These are phyloP conservation scores for Populus alba DNA, from an alignment of 345 rosid genomes.

Conservation along the genomic window DNA sequence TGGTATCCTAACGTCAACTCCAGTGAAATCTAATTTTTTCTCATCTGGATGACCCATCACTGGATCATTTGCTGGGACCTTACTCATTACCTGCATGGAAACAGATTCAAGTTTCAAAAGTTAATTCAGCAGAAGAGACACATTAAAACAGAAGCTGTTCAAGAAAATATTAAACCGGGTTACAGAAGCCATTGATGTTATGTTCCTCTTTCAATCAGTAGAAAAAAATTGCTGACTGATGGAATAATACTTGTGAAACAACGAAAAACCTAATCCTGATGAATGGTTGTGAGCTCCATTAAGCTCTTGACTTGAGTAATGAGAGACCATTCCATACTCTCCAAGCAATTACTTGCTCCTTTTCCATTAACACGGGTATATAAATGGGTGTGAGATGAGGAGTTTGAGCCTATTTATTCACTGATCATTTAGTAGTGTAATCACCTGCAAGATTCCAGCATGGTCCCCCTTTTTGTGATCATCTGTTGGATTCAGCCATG, in stretches of 20 bases:
- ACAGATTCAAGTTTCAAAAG: background rate
- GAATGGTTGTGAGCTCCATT: background rate
- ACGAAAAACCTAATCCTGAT: background rate
- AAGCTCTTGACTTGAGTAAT: too few relatives aligned
- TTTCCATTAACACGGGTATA: background rate
- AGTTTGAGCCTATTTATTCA: background rate
- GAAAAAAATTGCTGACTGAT: background rate
- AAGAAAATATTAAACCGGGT: background rate
- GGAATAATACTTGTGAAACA: background rate
- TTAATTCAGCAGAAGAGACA: background rate
- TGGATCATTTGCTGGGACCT: slow-evolving; percentile 71
- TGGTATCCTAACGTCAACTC: slow-evolving; percentile 69
- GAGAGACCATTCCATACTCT: background rate
- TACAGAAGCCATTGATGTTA: background rate
- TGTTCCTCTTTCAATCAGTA: background rate
- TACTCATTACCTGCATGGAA: slow-evolving; percentile 59
- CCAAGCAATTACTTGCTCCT: background rate
- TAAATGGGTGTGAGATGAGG: background rate
- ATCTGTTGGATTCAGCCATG: slow-evolving; percentile 59
- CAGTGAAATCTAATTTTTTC: slow-evolving; percentile 62
- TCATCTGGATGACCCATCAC: slow-evolving; percentile 72
- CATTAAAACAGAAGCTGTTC: background rate
- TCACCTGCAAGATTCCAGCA: slow-evolving; percentile 75
- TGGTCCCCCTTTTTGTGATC: slow-evolving; percentile 90
- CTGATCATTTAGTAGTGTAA: background rate